These are phyloP conservation scores for Friedmanniomyces simplex DNA, from an alignment of 495 filamentous ascomycete genomes.

Conservation along the genomic window DNA sequence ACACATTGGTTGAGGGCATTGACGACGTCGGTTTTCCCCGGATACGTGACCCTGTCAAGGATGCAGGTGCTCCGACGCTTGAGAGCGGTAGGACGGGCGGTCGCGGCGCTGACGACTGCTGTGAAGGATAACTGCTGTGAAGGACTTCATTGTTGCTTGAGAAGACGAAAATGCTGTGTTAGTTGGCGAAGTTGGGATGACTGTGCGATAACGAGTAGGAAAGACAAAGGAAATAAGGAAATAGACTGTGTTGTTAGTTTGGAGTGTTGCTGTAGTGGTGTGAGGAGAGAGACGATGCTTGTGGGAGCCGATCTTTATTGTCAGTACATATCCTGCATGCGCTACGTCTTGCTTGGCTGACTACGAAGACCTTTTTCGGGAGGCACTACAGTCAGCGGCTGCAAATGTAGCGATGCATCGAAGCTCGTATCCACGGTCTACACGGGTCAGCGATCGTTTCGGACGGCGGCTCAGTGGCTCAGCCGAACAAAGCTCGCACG, in stretches of 20 bases:
- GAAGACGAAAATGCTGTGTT: background rate
- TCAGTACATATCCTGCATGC: background rate
- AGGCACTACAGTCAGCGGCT: background rate
- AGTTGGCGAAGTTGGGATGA: background rate
- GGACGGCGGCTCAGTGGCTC: too few species aligned
- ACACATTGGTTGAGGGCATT: too few species aligned
- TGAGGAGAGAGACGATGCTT: background rate
- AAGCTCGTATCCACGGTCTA: too few species aligned
- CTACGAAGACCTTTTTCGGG: background rate
- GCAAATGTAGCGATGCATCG: too few species aligned
- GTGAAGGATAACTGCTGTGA: background rate
- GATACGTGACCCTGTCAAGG: too few species aligned
- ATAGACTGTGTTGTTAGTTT: background rate
- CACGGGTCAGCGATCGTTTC: too few species aligned
- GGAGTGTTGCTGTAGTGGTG: background rate
- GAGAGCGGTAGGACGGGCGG: too few species aligned
- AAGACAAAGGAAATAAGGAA: background rate
- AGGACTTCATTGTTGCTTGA: background rate
- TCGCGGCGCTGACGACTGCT: too few species aligned
- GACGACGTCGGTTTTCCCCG: too few species aligned
- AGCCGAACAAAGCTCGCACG: too few species aligned
- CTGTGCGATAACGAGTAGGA: background rate
- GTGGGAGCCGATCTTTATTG: background rate
- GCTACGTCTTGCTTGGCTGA: too few species aligned
- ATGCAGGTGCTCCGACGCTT: too few species aligned